Base-by-base conservation (phyloP, 805 yeast genomes). In the Candida incommunis region DNA sequence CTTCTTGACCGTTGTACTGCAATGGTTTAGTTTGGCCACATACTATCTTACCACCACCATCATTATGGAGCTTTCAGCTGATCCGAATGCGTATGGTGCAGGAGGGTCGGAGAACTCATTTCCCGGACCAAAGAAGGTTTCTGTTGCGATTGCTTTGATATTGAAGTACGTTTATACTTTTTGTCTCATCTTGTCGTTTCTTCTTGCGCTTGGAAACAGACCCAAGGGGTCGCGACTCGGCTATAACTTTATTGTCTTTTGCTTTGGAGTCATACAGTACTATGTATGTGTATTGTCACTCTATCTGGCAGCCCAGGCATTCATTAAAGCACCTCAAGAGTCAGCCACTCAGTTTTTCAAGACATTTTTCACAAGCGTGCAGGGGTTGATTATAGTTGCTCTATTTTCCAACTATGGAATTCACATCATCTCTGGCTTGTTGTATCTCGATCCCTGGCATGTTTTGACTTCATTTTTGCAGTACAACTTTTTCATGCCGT, bases 391-490 rank as follows among this genome's bases (percentile, higher is more conserved):
- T 55, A 73, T 75, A 31, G 78, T 78, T 41, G 79, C 81, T 3
- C 68, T 79, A 20, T 63, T 68, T 3, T 74, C 81, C 2, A 77
- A 83, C 0, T 77, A 74, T 56, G 81, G 78, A 18, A 66, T 78
- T 29, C 78, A 76, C 61, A 71, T 76, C 51, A 57, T 76, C 34
- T 73, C 80, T 1, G 75, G 79, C 21, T 64, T 78, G 48, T 57
- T 78, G 34, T 77, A 76, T 57, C 65, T 76, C 50, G 81, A 77
- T 52, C 81, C 82, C 9, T 77, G 82, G 82, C 83, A 77, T 55
- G 68, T 75, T 68, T 63, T 75, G 53, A 73, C 76, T 22, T 71
- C 78, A 27, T 73, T 76, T 56, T 46, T 51, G 22, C 65, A 60
- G 52, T 61, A 62, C 50, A 41, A 61, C 51, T 55, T 58, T 48